phyloP scores from a whole-genome alignment of 176 grass and related monocot genomes.

The maize (Zea mays) region Zm-B73-REFERENCE-NAM-5.0 NC_050098.1:58607501-58608000 shows the following conservation, averaged over 20 bases:
- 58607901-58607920: too few relatives aligned
- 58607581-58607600: not conserved
- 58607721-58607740: slow-evolving; percentile 10
- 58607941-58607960: too few relatives aligned
- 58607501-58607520: slow-evolving; percentile 78
- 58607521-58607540: slow-evolving; percentile 51
- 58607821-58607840: slow-evolving; percentile 41
- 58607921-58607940: too few relatives aligned
- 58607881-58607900: not conserved
- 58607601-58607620: not conserved
- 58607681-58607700: slow-evolving; percentile 20
- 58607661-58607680: slow-evolving; percentile 20
- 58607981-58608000: too few relatives aligned
- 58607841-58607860: slow-evolving; percentile 30
- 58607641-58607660: slow-evolving; percentile 1
- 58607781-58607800: slow-evolving; percentile 41
- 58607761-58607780: slow-evolving; percentile 29
- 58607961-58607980: too few relatives aligned
- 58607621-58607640: slow-evolving; percentile 11
- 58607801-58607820: slow-evolving; percentile 30
- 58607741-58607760: slow-evolving; percentile 18
- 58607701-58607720: slow-evolving; percentile 27
- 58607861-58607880: slow-evolving; percentile 39
- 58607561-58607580: not conserved
- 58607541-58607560: not conserved